Evolutionary conservation across 352 stramenopile genomes (phyloP).

Genomic region (Globisporangium paddicum): DNA sequence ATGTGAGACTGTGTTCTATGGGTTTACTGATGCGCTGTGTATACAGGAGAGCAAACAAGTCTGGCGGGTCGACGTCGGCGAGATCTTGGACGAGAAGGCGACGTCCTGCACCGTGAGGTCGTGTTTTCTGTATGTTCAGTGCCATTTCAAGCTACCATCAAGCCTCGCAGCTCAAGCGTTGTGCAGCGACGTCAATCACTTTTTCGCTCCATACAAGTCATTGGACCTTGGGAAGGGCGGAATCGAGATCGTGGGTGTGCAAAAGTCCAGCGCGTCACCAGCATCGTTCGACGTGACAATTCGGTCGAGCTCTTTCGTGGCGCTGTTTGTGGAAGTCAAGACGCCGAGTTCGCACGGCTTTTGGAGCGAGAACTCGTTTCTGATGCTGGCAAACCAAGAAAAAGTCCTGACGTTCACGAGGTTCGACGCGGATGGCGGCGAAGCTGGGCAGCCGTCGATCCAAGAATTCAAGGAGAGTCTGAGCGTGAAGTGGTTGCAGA

Average conservation of each 20-base stretch:
- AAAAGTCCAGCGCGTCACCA: not conserved
- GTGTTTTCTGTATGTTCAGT: conserved; percentile 55
- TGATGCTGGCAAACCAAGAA: conserved; percentile 58
- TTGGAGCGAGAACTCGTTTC: conserved; percentile 71
- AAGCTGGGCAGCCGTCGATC: conserved; percentile 12
- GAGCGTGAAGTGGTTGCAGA: conserved; percentile 66
- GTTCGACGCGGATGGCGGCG: conserved; percentile 7
- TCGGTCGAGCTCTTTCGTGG: conserved; percentile 41
- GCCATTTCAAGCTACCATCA: conserved; percentile 11
- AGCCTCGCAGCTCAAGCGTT: conserved; percentile 1
- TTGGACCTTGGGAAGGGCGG: conserved; percentile 34
- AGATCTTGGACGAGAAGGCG: conserved; percentile 25
- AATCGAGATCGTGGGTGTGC: conserved; percentile 20
- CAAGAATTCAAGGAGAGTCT: conserved; percentile 35
- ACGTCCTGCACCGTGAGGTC: conserved; percentile 36
- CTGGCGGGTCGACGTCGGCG: conserved; percentile 21
- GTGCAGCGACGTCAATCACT: conserved; percentile 51
- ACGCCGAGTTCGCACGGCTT: conserved; percentile 36
- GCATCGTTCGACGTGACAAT: conserved; percentile 41
- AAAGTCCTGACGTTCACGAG: conserved; percentile 47
- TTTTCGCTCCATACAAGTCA: conserved; percentile 70
- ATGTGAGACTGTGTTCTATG: not conserved
- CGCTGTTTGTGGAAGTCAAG: conserved; percentile 78
- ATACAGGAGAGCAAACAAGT: conserved; percentile 36
- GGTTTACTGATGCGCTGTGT: not conserved